phyloP scores from a whole-genome alignment of 2,329 filamentous ascomycete genomes.

The Thelonectria olida region DNA sequence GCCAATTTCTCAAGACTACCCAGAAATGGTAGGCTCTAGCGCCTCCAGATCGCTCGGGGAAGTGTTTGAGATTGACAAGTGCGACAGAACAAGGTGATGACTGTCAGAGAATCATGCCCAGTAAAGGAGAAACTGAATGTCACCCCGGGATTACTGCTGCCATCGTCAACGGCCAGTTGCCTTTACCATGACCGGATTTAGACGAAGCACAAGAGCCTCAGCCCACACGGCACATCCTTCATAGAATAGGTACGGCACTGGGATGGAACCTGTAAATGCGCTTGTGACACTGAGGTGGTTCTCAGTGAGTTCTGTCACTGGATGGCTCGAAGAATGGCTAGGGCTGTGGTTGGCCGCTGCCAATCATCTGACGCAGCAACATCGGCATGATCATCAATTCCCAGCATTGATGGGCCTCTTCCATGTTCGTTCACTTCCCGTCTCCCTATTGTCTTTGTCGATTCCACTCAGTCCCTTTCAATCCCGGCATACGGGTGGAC shows the following conservation, averaged over 20 bases:
- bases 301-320: background rate
- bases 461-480: background rate
- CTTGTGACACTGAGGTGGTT: constrained; percentile 1
- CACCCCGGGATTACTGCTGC: background rate
- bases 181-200: background rate
- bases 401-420: constrained; percentile 2
- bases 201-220: background rate
- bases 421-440: background rate
- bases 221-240: background rate
- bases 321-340: background rate
- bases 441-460: background rate
- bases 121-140: background rate
- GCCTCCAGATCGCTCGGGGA: constrained; percentile 21
- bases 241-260: background rate
- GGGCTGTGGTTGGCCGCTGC: background rate
- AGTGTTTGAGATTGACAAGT: constrained; percentile 23
- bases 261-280: constrained; percentile 1
- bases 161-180: constrained; percentile 3
- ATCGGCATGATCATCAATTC: constrained; percentile 12
- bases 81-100: constrained; percentile 10
- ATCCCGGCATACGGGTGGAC: constrained; percentile 5
- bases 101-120: constrained; percentile 6
- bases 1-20: constrained; percentile 9
- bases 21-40: constrained; percentile 8
- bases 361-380: constrained; percentile 21